Evolutionary conservation across 2,329 filamentous ascomycete species (phyloP).

Genomic region (Calycina marina): DNA sequence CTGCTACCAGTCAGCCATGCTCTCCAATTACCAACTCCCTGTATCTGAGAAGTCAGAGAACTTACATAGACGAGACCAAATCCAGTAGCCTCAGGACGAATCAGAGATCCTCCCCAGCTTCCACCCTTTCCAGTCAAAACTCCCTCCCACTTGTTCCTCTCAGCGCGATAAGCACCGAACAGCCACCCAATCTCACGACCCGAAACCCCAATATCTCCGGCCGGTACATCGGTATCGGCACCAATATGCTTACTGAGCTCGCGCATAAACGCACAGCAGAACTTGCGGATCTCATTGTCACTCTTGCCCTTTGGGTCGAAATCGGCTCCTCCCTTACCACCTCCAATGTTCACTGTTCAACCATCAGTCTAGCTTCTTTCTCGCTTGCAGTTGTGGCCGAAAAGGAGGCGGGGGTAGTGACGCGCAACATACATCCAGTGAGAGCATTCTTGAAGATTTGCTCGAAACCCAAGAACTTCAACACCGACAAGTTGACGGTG

Average conservation of each 20-base stretch:
- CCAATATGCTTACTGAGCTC: constrained; percentile 94
- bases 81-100: constrained; percentile 91
- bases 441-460: constrained; percentile 99
- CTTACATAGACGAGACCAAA: constrained; percentile 83
- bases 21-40: no score
- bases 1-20: constrained; percentile 22
- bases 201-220: constrained; percentile 90
- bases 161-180: constrained; percentile 84
- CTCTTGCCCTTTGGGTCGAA: constrained; percentile 99
- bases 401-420: no score
- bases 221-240: constrained; percentile 88
- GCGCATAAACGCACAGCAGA: constrained; percentile 93
- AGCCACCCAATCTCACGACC: constrained; percentile 87
- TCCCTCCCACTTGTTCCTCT: constrained; percentile 86
- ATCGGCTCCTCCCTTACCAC: constrained; percentile 94
- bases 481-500: constrained; percentile 61
- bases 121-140: constrained; percentile 92
- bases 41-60: no score
- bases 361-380: constrained; percentile 5
- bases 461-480: constrained; percentile 98
- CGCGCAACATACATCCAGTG: constrained; percentile 64
- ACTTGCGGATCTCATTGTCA: constrained; percentile 92
- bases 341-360: constrained; percentile 69
- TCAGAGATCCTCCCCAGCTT: constrained; percentile 83
- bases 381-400: no score